Base-by-base conservation (phyloP, 192 early-diverging fungal species). In the Mortierella claussenii region DNA sequence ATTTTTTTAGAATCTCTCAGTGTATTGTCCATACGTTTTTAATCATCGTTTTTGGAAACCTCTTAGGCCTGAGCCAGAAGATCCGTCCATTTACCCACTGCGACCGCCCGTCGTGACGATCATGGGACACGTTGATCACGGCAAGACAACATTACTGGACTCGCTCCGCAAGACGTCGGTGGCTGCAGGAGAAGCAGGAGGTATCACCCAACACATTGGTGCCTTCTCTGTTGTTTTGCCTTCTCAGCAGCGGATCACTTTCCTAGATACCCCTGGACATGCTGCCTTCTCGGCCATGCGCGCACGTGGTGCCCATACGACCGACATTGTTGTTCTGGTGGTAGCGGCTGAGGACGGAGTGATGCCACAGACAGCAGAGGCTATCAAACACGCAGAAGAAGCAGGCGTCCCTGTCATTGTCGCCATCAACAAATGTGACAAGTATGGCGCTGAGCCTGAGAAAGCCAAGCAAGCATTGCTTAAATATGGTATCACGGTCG, bases 171-270 rank as follows among this genome's bases (percentile, higher is more conserved):
- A 94, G 73, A 95, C 95, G 0, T 91, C 93, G 1, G 92, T 98
- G 6, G 95, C 94, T 18, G 92, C 92, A n/a, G 87, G 89, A 10
- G 97, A 98, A 81, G 92, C 92, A 3, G 97, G 97, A 37, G 97
- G 97, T 12, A 98, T 98, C 51, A 99, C 97, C 0, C 97, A 99
- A 81, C 97, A 99, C 69, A 99, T 99, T 81, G 97, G 97, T 58
- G 96, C 96, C 24, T 98, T 98, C 78, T 93, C 92, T 10, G 92
- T 93, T 0, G 31, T 80, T 9, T 78, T 93, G 20, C 87, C 92
- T 17, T 89, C 89, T 0, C 79, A 84, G 54, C 86, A 92, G 54
- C 74, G 80, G 18, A 97, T 97, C 60, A 99, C 97, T 0, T 97
- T 99, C 66, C 74, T 99, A 66, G 97, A 99, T 64, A 99, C 97